Evolutionary conservation across 345 rosid species (phyloP).

Genomic region (Syzygium aqueum): DNA sequence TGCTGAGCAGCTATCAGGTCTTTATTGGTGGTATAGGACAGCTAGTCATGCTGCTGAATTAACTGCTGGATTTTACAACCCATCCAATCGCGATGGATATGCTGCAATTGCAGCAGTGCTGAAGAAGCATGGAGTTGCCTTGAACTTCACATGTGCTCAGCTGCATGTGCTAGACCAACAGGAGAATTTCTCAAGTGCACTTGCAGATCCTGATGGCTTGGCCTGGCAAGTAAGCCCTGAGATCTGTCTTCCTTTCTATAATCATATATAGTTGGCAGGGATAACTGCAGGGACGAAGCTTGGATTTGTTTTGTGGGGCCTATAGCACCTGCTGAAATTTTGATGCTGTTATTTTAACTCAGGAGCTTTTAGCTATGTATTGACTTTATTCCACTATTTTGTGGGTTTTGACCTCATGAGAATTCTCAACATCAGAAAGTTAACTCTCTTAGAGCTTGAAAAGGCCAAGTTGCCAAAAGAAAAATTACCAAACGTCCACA

Average conservation of each 20-base stretch:
- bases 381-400: background rate
- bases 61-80: conserved; percentile 90
- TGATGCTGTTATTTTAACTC: background rate
- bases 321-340: background rate
- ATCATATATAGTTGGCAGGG: background rate
- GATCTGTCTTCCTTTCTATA: background rate
- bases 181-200: conserved; percentile 44
- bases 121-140: conserved; percentile 62
- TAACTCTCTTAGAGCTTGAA: background rate
- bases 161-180: conserved; percentile 42
- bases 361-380: background rate
- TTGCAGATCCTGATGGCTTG: conserved; percentile 72
- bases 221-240: conserved; percentile 67
- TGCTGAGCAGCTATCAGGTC: conserved; percentile 80
- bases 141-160: conserved; percentile 61
- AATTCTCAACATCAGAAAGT: background rate
- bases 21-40: conserved; percentile 97
- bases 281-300: background rate
- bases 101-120: conserved; percentile 57
- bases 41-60: conserved; percentile 93
- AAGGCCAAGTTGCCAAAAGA: background rate
- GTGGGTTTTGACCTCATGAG: background rate
- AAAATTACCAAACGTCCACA: background rate
- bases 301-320: background rate
- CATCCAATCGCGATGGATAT: conserved; percentile 89